Evolutionary conservation across 1,139 yeast species (phyloP), one percentile per base, ranked within the genome.

Genomic region (Yamadazyma taylorii): DNA sequence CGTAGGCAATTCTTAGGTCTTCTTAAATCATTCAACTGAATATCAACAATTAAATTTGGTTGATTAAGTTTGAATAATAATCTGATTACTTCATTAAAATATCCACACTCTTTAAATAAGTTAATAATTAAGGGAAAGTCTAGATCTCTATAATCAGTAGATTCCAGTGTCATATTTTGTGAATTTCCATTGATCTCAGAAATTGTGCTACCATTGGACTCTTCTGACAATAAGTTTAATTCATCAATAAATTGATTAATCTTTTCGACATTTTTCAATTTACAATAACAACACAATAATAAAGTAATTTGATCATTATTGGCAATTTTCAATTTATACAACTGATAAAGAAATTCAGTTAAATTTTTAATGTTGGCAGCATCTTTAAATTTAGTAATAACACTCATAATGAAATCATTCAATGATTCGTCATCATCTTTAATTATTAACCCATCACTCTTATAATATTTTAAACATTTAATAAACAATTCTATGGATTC

Each of bases 361-460:
- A 92, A 61, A 41, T 79, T 76, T 10, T 70, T 66, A 3, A 87
- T 82, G 46, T 85, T 85, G 12, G 87, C 83, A n/a, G 89, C 81
- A 43, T 89, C 95, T 46, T 86, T 87, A 58, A 84, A 89, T 50
- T 84, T 84, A 21, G 89, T 78, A 24, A 92, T 86, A 5, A 89
- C 78, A 45, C 81, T 85, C 61, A 90, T 85, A 4, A 89, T 80
- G 45, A 81, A 83, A 24, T 78, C 76, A 31, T 67, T 40, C 28
- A 49, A 27, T 1, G 45, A 17, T 17, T 45, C 50, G 2, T 50
- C 51, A 5, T 43, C 34, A 5, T 37, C 47, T 12, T 38, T 40
- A 3, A 38, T n/a, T 2, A 25, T 32, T 26, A 43, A 39, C 9
- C 34, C 35, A 2, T 46, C 29, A 30, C 45, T 49, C 17, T 43